Percentiles rank a stretch among this genome's conserved stretches.
Conservation (phyloP, 1,284 basidiomycete species). For the Porogramme epimiltina region DNA sequence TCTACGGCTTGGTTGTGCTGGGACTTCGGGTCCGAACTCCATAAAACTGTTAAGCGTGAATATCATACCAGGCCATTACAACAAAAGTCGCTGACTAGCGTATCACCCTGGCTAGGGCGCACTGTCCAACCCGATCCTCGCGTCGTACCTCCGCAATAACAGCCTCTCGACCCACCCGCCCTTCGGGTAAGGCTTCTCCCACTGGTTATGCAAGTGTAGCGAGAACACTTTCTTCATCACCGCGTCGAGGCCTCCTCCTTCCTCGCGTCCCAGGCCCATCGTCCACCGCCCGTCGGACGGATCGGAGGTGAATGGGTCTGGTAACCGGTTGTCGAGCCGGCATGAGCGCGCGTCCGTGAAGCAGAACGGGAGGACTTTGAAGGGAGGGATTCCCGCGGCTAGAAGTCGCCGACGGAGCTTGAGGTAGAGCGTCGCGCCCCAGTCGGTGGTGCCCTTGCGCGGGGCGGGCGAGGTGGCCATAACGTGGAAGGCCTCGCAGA, state of each 20-base stretch:
- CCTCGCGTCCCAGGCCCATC: conserved; percentile 54
- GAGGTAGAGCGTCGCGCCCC: conserved; percentile 89
- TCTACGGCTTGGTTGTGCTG: no score
- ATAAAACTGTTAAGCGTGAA: no score
- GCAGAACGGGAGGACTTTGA: conserved; percentile 91
- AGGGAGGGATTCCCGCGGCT: conserved; percentile 71
- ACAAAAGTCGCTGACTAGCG: no score
- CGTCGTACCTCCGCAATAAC: conserved; percentile 65
- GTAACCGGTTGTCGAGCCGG: conserved; percentile 86
- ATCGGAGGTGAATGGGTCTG: conserved; percentile 82
- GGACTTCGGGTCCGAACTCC: no score
- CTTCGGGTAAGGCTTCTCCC: conserved; percentile 79
- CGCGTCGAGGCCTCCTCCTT: conserved; percentile 67
- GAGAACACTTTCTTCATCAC: conserved; percentile 77
- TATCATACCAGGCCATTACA: no score
- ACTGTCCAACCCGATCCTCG: conserved; percentile 28
- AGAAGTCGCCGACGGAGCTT: conserved; percentile 86
- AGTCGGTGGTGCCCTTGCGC: conserved; percentile 80
- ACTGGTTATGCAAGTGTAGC: conserved; percentile 92
- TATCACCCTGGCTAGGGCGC: not conserved
- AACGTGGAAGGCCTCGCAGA: conserved; percentile 92
- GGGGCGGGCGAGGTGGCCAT: conserved; percentile 79
- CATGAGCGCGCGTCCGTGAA: conserved; percentile 90
- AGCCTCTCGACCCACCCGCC: conserved; percentile 82
- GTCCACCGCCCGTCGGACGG: conserved; percentile 57